These are phyloP conservation scores for Aquilaria yunnanensis DNA, from an alignment of 345 rosid genomes.

Conservation along the genomic window DNA sequence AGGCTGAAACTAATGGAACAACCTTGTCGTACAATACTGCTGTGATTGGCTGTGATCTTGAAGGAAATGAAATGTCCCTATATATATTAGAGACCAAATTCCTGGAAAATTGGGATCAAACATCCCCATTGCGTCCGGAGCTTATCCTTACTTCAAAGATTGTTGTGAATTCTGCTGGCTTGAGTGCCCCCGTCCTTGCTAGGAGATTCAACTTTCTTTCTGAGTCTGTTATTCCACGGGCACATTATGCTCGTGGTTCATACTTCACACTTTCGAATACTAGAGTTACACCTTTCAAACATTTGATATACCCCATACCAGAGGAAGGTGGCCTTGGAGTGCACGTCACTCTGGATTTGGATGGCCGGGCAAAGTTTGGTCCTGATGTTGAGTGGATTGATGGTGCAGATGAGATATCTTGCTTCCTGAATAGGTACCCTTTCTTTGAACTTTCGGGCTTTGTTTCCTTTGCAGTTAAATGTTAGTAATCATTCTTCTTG, in stretches of 20 bases:
- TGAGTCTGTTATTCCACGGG: conserved; percentile 36
- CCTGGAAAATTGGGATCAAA: conserved; percentile 39
- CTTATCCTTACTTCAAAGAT: conserved; percentile 57
- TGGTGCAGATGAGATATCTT: conserved; percentile 44
- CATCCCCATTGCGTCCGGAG: conserved; percentile 30
- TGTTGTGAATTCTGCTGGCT: conserved; percentile 80
- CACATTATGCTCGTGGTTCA: conserved; percentile 77
- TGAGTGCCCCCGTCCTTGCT: conserved; percentile 65
- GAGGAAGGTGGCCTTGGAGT: conserved; percentile 94
- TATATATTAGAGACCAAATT: conserved; percentile 41
- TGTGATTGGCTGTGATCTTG: conserved; percentile 57
- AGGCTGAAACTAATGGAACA: conserved; percentile 60
- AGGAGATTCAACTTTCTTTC: conserved; percentile 56
- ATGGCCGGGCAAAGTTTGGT: conserved; percentile 85
- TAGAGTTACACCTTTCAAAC: conserved; percentile 48
- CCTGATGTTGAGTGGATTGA: conserved; percentile 93
- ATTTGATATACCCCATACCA: conserved; percentile 79
- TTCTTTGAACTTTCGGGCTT: conserved; percentile 12
- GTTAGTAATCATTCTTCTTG: neutral
- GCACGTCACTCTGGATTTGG: conserved; percentile 86
- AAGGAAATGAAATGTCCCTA: conserved; percentile 47
- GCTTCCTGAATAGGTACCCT: conserved; percentile 69
- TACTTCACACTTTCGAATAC: conserved; percentile 60
- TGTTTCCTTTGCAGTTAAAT: neutral
- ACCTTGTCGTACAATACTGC: conserved; percentile 75